phyloP scores from a whole-genome alignment of 306 rosid genomes.

The Chamaecrista fasciculata region DNA sequence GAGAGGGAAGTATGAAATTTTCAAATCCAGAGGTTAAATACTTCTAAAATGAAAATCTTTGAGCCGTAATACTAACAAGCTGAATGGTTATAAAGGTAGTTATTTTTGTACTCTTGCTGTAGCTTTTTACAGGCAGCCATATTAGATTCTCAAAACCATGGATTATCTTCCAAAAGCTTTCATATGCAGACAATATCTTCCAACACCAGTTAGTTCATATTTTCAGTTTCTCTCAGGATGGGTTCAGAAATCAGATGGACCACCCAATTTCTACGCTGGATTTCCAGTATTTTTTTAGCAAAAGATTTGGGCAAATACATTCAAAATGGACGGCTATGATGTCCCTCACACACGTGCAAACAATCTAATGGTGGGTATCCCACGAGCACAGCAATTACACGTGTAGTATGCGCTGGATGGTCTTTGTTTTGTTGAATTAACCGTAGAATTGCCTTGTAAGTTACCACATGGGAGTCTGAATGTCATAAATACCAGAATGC shows the following conservation, averaged over 20 bases:
- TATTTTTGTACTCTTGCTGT: slow-evolving; percentile 30
- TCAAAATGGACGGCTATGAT: slow-evolving; percentile 50
- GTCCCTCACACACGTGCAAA: background rate
- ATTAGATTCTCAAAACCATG: slow-evolving; percentile 32
- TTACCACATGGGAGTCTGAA: slow-evolving; percentile 30
- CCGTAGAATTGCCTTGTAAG: background rate
- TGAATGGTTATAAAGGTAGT: slow-evolving; percentile 31
- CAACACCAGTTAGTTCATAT: slow-evolving; percentile 16
- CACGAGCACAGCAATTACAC: background rate
- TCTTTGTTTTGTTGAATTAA: background rate
- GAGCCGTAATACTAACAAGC: slow-evolving; percentile 28
- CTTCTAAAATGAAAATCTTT: slow-evolving; percentile 29
- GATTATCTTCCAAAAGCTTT: slow-evolving; percentile 24
- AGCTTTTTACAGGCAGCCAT: slow-evolving; percentile 22
- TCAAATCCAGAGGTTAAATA: background rate
- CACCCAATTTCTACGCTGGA: slow-evolving; percentile 46
- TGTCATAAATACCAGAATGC: slow-evolving; percentile 42
- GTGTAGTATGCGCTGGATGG: slow-evolving; percentile 14
- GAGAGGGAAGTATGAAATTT: background rate
- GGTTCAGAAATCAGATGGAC: slow-evolving; percentile 41
- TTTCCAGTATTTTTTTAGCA: slow-evolving; percentile 32
- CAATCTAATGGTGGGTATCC: slow-evolving; percentile 2
- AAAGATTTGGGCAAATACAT: no score
- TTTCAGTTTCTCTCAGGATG: slow-evolving; percentile 24
- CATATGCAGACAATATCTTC: slow-evolving; percentile 30